Base-by-base conservation (phyloP, 2,329 filamentous ascomycete species). In the Aspergillus ochraceoroseus region DNA sequence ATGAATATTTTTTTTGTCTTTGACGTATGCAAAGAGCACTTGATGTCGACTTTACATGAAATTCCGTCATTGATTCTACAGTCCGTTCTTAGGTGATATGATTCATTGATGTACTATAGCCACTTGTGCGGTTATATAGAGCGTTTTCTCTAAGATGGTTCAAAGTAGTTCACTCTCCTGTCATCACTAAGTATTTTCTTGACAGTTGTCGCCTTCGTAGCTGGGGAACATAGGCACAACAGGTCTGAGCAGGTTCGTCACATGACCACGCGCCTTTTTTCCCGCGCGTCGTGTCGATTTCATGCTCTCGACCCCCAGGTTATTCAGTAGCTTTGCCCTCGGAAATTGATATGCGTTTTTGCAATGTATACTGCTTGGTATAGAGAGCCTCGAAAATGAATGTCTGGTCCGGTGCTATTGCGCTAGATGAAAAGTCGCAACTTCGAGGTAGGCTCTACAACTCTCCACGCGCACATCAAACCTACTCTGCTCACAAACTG, bases 371-470 rank as follows among this genome's bases (percentile, higher is more conserved):
- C 23, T 30, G 12, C 14, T 22, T 14, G 27, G n/a, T 41, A 22
- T 14, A 32, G 28, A 23, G 33, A 32, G n/a, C 19, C 27, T 35
- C 34, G 17, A 57, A 51, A 25, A 67, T 67, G 64, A 59, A 63
- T 44, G 41, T 65, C 36, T 67, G 64, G 64, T 58, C 62, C 22
- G 64, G 64, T 12, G 43, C 54, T n/a, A 57, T 67, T 44, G 33
- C 41, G 19, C 48, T 60, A 12, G 47, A 55, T 41, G 43, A 45
- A 39, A 55, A 52, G 29, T 49, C 49, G 15, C 52, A 48, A 28
- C 53, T 65, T 32, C 55, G 57, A 55, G 62, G 62, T 58, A 56
- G 52, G 35, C 11, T 26, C 36, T 17, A 14, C 7, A 4, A 7
- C 29, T 14, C 26, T 14, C 17, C 9, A 9, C 12, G 34, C 9